A percentile compares a stretch with the other conserved stretches of the same genome.
Conservation (phyloP, 1,139 yeast species). For the Magnusiomyces tetraspermus region DNA sequence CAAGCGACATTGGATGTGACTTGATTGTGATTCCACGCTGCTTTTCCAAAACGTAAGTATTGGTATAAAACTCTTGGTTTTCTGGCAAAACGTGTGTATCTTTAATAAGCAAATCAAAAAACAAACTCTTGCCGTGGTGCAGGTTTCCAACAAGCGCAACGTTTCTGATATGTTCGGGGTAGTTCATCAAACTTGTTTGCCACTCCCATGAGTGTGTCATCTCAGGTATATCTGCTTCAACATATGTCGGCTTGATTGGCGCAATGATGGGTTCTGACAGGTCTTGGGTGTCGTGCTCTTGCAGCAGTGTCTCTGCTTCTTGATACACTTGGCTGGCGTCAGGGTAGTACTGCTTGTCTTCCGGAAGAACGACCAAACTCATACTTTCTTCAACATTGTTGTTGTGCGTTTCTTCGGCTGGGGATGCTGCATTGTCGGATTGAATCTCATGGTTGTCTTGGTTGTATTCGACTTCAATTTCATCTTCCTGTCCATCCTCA, state of each 20-base stretch:
- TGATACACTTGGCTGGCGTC: slow-evolving; percentile 37
- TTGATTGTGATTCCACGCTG: slow-evolving; percentile 65
- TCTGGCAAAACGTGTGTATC: slow-evolving; percentile 47
- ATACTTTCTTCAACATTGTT: not conserved
- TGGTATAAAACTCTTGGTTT: slow-evolving; percentile 51
- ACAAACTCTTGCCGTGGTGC: slow-evolving; percentile 81
- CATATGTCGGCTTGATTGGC: slow-evolving; percentile 42
- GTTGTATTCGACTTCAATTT: slow-evolving; percentile 41
- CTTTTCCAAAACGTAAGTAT: slow-evolving; percentile 58
- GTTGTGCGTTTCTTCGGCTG: not conserved
- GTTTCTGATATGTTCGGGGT: slow-evolving; percentile 65
- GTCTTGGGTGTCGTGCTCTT: slow-evolving; percentile 46
- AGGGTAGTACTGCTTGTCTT: slow-evolving; percentile 40
- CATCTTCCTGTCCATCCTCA: slow-evolving; percentile 18
- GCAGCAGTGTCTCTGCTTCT: slow-evolving; percentile 57
- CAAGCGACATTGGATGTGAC: slow-evolving; percentile 50
- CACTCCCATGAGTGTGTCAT: slow-evolving; percentile 57
- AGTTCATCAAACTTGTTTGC: slow-evolving; percentile 40
- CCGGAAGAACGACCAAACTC: slow-evolving; percentile 34
- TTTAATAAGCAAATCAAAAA: slow-evolving; percentile 58
- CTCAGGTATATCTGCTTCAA: slow-evolving; percentile 45
- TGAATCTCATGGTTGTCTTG: slow-evolving; percentile 34
- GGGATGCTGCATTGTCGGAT: not conserved
- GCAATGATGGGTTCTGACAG: slow-evolving; percentile 56
- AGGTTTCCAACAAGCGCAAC: slow-evolving; percentile 74